Conservation (phyloP, 2,329 filamentous ascomycete genomes). For the Aspergillus sp. region DNA sequence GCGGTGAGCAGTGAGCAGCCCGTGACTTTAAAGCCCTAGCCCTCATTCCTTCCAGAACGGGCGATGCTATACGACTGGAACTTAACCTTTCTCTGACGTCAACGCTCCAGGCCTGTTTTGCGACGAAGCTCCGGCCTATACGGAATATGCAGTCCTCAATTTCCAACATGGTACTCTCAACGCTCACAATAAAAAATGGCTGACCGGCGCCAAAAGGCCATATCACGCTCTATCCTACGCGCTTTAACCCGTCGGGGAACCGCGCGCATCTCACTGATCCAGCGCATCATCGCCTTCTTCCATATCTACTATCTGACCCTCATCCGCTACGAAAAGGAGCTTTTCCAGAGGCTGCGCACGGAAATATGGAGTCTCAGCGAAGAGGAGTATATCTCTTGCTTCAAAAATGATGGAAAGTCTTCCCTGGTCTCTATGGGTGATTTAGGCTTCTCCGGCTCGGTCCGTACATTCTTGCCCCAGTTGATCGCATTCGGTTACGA, state of each 20-base stretch:
- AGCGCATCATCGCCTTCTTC: conserved; percentile 55
- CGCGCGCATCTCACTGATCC: conserved; percentile 36
- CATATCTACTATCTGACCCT: conserved; percentile 52
- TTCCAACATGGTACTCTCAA: neutral
- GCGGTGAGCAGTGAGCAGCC: conserved; percentile 24
- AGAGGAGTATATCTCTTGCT: conserved; percentile 55
- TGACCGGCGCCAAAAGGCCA: conserved; percentile 23
- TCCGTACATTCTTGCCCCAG: conserved; percentile 25
- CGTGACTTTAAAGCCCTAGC: conserved; percentile 20
- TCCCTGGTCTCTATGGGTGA: conserved; percentile 61
- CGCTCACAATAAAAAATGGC: conserved; percentile 17
- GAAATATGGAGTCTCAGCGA: conserved; percentile 56
- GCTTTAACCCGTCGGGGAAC: conserved; percentile 28
- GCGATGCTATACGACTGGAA: neutral
- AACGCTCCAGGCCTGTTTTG: neutral
- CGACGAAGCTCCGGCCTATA: neutral
- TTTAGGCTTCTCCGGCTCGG: conserved; percentile 71
- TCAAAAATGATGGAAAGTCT: conserved; percentile 42
- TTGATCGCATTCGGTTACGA: neutral
- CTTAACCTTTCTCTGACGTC: conserved; percentile 17
- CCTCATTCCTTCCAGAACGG: neutral
- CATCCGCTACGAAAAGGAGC: conserved; percentile 45
- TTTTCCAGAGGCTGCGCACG: conserved; percentile 54
- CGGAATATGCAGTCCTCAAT: neutral
- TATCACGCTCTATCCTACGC: conserved; percentile 32